Conservation (phyloP, 768 basidiomycete genomes). For the Pseudohyphozyma bogoriensis region DNA sequence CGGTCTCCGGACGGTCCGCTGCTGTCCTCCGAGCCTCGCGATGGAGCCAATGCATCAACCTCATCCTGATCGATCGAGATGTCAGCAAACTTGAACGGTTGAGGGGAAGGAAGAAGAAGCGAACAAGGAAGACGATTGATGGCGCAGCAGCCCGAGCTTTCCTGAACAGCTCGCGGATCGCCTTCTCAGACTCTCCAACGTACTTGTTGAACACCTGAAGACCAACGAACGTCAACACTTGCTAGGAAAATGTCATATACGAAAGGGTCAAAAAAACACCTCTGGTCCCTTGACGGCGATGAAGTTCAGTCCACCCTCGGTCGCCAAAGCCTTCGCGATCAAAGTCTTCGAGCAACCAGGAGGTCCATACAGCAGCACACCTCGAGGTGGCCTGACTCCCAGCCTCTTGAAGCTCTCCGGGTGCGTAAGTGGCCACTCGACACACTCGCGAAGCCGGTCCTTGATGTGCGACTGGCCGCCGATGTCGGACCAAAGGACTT, state of each 20-base stretch:
- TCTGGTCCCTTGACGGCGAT: slow-evolving; percentile 96
- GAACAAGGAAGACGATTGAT: slow-evolving; percentile 90
- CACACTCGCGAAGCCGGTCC: slow-evolving; percentile 73
- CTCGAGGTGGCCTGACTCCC: slow-evolving; percentile 78
- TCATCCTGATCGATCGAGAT: slow-evolving; percentile 58
- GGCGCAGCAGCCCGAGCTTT: slow-evolving; percentile 91
- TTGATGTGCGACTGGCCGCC: slow-evolving; percentile 77
- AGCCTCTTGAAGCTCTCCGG: slow-evolving; percentile 75
- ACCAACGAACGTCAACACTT: background rate
- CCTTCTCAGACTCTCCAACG: slow-evolving; percentile 92
- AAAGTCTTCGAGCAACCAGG: slow-evolving; percentile 97
- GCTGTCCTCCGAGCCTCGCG: slow-evolving; percentile 52
- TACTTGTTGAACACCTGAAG: slow-evolving; percentile 83
- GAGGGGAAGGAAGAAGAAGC: slow-evolving; percentile 32
- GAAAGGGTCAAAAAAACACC: slow-evolving; percentile 43
- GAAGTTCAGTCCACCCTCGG: slow-evolving; percentile 89
- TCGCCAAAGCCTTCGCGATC: slow-evolving; percentile 92
- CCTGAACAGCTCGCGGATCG: slow-evolving; percentile 86
- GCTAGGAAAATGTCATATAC: no score
- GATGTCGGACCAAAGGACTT: slow-evolving; percentile 73
- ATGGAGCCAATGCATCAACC: slow-evolving; percentile 82
- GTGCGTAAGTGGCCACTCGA: slow-evolving; percentile 90
- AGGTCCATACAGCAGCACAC: slow-evolving; percentile 90
- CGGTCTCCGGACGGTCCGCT: slow-evolving; percentile 60
- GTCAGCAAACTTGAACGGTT: background rate